These are phyloP conservation scores for Aspergillus transmontanensis DNA, from an alignment of 2,329 filamentous ascomycete species.

Conservation along the genomic window DNA sequence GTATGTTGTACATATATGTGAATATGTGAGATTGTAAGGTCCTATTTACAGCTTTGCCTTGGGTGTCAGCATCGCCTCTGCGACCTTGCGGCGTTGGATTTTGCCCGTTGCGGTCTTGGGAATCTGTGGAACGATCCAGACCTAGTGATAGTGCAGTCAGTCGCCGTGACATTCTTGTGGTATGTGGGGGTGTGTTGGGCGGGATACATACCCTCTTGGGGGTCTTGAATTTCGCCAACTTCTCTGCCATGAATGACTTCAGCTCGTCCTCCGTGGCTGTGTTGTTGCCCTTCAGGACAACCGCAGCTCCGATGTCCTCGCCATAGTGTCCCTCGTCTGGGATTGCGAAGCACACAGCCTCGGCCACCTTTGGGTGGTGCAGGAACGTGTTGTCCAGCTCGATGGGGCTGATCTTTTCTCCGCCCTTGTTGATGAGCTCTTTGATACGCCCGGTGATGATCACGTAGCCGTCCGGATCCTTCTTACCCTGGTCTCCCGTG, in stretches of 20 bases:
- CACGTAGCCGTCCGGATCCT: slow-evolving; percentile 78
- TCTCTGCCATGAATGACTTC: slow-evolving; percentile 68
- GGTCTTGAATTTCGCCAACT: slow-evolving; percentile 80
- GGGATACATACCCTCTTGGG: slow-evolving; percentile 70
- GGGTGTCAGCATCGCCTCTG: slow-evolving; percentile 70
- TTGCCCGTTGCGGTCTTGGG: slow-evolving; percentile 93
- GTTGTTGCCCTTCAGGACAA: slow-evolving; percentile 70
- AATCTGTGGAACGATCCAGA: slow-evolving; percentile 82
- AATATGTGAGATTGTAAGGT: neutral
- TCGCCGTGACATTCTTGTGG: slow-evolving; percentile 10
- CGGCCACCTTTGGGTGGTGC: slow-evolving; percentile 70
- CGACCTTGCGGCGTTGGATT: slow-evolving; percentile 83
- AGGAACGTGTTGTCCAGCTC: slow-evolving; percentile 81
- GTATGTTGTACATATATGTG: slow-evolving; percentile 1
- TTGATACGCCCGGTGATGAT: slow-evolving; percentile 91
- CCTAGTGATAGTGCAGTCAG: slow-evolving; percentile 43
- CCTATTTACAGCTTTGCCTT: slow-evolving; percentile 54
- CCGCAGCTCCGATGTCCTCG: slow-evolving; percentile 76
- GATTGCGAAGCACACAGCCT: slow-evolving; percentile 82
- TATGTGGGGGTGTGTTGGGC: neutral
- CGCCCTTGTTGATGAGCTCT: slow-evolving; percentile 86
- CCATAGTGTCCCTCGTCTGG: slow-evolving; percentile 76
- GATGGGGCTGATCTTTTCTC: slow-evolving; percentile 87
- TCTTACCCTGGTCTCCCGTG: slow-evolving; percentile 82
- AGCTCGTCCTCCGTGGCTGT: slow-evolving; percentile 62